A percentile compares a stretch with the other conserved stretches of the same genome.
Evolutionary conservation across 2,329 filamentous ascomycete genomes (phyloP).

Genomic region (Fusarium albosuccineum): DNA sequence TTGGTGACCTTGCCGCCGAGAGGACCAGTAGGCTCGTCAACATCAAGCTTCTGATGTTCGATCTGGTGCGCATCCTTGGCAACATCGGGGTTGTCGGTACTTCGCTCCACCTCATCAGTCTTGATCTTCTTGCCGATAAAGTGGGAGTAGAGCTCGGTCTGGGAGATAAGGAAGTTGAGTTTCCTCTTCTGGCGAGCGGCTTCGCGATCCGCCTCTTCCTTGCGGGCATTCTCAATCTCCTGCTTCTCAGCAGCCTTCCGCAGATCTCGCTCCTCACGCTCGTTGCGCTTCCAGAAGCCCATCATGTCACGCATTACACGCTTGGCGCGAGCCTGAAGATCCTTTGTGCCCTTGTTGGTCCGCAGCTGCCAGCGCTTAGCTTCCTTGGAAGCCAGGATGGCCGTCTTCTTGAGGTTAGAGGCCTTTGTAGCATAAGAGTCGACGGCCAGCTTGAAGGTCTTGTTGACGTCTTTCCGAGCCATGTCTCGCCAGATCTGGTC

Average conservation of each 20-base stretch:
- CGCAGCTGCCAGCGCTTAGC: constrained; percentile 96
- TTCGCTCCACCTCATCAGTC: constrained; percentile 92
- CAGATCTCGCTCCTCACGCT: constrained; percentile 94
- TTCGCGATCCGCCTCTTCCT: constrained; percentile 96
- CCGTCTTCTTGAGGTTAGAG: constrained; percentile 98
- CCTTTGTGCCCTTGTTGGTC: constrained; percentile 98
- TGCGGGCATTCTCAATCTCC: constrained; percentile 95
- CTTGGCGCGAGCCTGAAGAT: constrained; percentile 96
- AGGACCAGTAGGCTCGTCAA: constrained; percentile 66
- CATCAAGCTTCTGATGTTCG: constrained; percentile 59
- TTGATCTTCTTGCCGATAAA: constrained; percentile 99
- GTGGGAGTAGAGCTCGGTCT: constrained; percentile 98
- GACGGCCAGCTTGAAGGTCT: constrained; percentile 88
- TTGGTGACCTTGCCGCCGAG: constrained; percentile 82
- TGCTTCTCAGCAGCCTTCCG: constrained; percentile 95
- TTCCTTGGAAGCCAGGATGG: constrained; percentile 95
- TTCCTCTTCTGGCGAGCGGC: constrained; percentile 98
- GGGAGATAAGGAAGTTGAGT: constrained; percentile 98
- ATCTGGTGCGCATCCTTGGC: constrained; percentile 63
- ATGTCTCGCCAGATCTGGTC: constrained; percentile 98
- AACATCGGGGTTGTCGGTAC: constrained; percentile 84
- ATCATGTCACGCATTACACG: constrained; percentile 99
- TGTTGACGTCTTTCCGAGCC: constrained; percentile 91
- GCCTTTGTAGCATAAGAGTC: constrained; percentile 88
- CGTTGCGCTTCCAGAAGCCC: constrained; percentile 99